A percentile compares a stretch with the other conserved stretches of the same genome.
These are phyloP conservation scores for Micractinium conductrix DNA, from an alignment of 139 green algal genomes.

Conservation along the genomic window DNA sequence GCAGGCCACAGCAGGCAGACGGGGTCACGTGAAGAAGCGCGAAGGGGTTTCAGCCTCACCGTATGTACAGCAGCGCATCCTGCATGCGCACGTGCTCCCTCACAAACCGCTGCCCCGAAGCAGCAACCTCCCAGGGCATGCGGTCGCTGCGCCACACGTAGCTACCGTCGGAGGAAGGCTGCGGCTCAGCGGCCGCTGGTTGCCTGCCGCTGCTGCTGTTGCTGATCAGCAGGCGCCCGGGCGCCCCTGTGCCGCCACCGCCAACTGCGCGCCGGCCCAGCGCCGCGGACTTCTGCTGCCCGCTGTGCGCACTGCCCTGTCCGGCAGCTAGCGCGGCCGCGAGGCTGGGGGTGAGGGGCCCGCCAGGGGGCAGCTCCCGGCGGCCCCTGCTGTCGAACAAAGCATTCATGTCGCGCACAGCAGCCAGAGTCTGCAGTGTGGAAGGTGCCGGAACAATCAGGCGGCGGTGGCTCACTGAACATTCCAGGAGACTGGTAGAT, in stretches of 20 bases:
- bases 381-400: conserved; percentile 7
- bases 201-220: background rate
- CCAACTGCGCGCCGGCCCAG: too few species aligned
- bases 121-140: conserved; percentile 44
- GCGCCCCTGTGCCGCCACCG: background rate
- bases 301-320: background rate
- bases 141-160: conserved; percentile 25
- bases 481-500: too few species aligned
- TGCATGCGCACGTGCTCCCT: conserved; percentile 46
- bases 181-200: background rate
- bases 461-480: too few species aligned
- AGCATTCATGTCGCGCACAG: conserved; percentile 26
- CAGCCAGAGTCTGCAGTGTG: background rate
- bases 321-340: background rate
- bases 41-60: background rate
- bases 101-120: conserved; percentile 42
- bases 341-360: conserved; percentile 12
- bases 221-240: background rate
- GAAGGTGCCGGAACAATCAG: too few species aligned
- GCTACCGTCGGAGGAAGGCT: background rate
- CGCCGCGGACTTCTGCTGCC: too few species aligned
- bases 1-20: too few species aligned
- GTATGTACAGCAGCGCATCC: conserved; percentile 53
- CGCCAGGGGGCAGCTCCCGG: background rate
- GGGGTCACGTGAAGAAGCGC: background rate